A percentile compares a stretch with the other conserved stretches of the same genome.
Evolutionary conservation across 345 rosid species (phyloP).

Genomic region (Cochlearia excelsa): DNA sequence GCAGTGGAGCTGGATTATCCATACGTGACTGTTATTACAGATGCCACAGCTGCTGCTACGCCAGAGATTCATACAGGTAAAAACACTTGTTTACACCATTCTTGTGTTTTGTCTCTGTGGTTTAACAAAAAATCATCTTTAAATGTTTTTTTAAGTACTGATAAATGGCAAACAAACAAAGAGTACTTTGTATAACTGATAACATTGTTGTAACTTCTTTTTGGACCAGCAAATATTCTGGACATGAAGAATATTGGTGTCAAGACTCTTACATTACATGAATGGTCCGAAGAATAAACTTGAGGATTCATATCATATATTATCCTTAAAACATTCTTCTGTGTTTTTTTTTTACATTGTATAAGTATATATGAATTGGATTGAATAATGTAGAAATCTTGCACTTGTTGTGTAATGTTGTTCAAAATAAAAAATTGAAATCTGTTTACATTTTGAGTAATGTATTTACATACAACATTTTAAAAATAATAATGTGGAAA

Average conservation of each 20-base stretch:
- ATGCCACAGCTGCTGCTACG: slow-evolving; percentile 93
- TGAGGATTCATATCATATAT: slow-evolving; percentile 17
- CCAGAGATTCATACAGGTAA: slow-evolving; percentile 67
- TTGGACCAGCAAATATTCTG: slow-evolving; percentile 60
- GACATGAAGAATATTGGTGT: slow-evolving; percentile 84
- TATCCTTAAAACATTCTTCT: slow-evolving; percentile 3
- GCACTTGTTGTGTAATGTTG: no score
- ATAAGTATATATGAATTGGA: background rate
- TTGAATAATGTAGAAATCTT: background rate
- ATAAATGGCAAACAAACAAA: background rate
- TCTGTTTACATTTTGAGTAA: no score
- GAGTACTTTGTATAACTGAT: slow-evolving; percentile 4
- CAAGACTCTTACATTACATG: slow-evolving; percentile 51
- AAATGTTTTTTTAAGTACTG: no score
- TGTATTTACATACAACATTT: no score
- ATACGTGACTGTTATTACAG: slow-evolving; percentile 52
- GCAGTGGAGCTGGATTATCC: slow-evolving; percentile 68
- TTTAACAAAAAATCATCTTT: background rate
- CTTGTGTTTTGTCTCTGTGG: background rate
- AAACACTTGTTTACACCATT: background rate
- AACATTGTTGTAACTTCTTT: slow-evolving; percentile 24
- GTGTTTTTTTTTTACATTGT: background rate
- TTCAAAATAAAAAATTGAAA: no score
- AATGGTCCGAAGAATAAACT: slow-evolving; percentile 47
- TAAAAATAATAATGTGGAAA: no score